These are phyloP conservation scores for Shiraia bambusicola DNA, from an alignment of 2,329 filamentous ascomycete genomes.

Conservation along the genomic window DNA sequence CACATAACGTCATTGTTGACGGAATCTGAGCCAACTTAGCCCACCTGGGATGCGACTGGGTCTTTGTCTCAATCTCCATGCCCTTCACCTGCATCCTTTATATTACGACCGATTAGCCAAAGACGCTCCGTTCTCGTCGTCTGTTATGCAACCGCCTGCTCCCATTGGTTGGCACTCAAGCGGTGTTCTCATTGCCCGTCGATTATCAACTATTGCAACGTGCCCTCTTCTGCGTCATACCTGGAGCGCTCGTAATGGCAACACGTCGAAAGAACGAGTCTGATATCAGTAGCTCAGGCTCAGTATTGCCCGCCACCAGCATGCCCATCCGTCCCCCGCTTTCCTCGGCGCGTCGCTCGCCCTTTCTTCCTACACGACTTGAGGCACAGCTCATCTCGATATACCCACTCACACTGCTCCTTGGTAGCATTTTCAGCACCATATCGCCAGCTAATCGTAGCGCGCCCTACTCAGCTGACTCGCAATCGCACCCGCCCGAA, in stretches of 20 bases:
- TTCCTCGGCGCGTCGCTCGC: conserved; percentile 45
- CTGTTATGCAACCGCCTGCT: no score
- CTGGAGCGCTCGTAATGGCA: conserved; percentile 24
- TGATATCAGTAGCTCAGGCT: conserved; percentile 11
- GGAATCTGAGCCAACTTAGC: neutral
- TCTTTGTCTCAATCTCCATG: neutral
- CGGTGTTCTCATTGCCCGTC: no score
- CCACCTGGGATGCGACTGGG: neutral
- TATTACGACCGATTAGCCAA: neutral
- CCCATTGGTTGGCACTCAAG: no score
- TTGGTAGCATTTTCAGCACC: conserved; percentile 78
- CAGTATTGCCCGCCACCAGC: conserved; percentile 19
- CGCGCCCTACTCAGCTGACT: conserved; percentile 61
- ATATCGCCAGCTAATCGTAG: conserved; percentile 70
- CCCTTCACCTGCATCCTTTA: neutral
- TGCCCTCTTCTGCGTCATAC: neutral
- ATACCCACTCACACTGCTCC: conserved; percentile 76
- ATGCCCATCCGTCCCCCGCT: conserved; percentile 30
- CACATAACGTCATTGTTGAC: conserved; percentile 27
- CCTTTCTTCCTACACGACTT: conserved; percentile 68
- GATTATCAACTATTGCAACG: no score
- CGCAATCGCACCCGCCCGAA: conserved; percentile 63
- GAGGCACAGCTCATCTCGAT: conserved; percentile 65
- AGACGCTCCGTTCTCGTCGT: no score
- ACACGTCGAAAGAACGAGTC: conserved; percentile 35